Evolutionary conservation across 1,284 basidiomycete genomes (phyloP).

Genomic region (Sparassis latifolia): DNA sequence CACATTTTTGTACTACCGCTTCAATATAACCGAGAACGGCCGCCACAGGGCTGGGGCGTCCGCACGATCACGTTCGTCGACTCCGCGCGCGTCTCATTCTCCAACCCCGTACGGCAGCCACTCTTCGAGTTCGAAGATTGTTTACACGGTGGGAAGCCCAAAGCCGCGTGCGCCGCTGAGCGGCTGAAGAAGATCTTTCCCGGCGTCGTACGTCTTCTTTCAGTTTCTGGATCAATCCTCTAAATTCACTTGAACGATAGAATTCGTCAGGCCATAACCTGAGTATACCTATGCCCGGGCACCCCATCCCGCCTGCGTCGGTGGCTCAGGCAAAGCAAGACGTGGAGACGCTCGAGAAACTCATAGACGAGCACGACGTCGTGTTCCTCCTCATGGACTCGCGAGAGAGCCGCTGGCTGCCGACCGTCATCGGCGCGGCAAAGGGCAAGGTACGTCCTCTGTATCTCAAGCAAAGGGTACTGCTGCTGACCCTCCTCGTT

Average conservation of each 20-base stretch:
- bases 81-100: slow-evolving; percentile 87
- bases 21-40: too few species aligned
- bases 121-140: slow-evolving; percentile 95
- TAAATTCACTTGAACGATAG: slow-evolving; percentile 31
- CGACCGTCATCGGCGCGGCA: slow-evolving; percentile 80
- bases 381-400: slow-evolving; percentile 98
- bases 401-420: slow-evolving; percentile 92
- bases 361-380: slow-evolving; percentile 83
- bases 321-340: slow-evolving; percentile 58
- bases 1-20: neutral
- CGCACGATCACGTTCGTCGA: slow-evolving; percentile 92
- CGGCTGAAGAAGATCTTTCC: slow-evolving; percentile 86
- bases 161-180: slow-evolving; percentile 90
- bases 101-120: slow-evolving; percentile 95
- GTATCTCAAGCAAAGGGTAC: too few species aligned
- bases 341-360: slow-evolving; percentile 65
- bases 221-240: neutral
- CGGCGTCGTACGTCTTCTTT: slow-evolving; percentile 62
- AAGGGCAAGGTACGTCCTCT: slow-evolving; percentile 65
- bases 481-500: neutral
- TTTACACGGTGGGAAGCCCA: slow-evolving; percentile 87
- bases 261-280: slow-evolving; percentile 73
- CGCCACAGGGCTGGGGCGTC: slow-evolving; percentile 84
- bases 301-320: slow-evolving; percentile 68
- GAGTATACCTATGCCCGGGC: slow-evolving; percentile 95